phyloP scores from a whole-genome alignment of 1,139 yeast species.

The Blastobotrys malaysiensis region DNA sequence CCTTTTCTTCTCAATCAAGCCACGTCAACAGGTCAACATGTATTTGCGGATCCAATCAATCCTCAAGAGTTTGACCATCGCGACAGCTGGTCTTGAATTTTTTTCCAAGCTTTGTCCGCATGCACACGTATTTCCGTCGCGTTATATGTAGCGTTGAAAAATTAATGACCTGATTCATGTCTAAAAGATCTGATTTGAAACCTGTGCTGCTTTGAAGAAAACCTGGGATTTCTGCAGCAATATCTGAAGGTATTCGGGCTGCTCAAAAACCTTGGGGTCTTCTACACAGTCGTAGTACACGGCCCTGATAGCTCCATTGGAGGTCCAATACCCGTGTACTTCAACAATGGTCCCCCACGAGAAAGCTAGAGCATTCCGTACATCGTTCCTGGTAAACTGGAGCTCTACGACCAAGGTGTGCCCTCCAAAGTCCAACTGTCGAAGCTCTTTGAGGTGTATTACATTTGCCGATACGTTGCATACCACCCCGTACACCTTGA shows the following conservation, averaged over 20 bases:
- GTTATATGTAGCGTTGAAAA: too few relatives aligned
- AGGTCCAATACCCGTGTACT: conserved; percentile 9
- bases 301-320: neutral
- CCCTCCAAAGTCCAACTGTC: neutral
- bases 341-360: conserved; percentile 1
- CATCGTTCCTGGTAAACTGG: neutral
- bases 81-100: too few relatives aligned
- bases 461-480: neutral
- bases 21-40: too few relatives aligned
- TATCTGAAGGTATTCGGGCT: neutral
- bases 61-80: too few relatives aligned
- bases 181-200: neutral
- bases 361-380: neutral
- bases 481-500: conserved; percentile 6
- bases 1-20: too few relatives aligned
- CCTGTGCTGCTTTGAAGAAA: neutral
- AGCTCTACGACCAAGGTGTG: neutral
- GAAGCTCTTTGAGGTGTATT: neutral
- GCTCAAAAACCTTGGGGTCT: neutral
- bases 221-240: neutral
- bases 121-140: too few relatives aligned
- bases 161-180: too few relatives aligned
- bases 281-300: neutral
- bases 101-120: too few relatives aligned
- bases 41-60: too few relatives aligned